Base-by-base conservation (phyloP, 2,329 filamentous ascomycete species). In the Aspergillus floridensis region DNA sequence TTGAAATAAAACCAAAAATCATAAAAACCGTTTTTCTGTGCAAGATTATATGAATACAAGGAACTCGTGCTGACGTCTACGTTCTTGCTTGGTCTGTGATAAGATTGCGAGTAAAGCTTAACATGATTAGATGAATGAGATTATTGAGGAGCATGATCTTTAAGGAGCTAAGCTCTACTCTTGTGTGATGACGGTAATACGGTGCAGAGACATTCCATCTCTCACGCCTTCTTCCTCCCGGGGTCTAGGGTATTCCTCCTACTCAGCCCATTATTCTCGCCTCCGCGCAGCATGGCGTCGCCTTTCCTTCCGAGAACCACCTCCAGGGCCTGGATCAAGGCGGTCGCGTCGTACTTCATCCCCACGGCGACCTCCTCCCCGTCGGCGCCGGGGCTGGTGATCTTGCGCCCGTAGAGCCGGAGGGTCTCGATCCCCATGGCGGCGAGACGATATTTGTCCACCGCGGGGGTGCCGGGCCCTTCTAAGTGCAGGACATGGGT, bases 401-500 rank as follows among this genome's bases (percentile, higher is more conserved):
- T 79, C 61, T 81, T 86, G 38, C 88, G 83, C 2, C 92, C 92
- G 71, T 95, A 93, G 0, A 96, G 79, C 57, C 87, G 82, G 14
- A 96, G 84, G 16, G 87, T 87, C 68, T 92, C 88, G 46, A 98
- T 91, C 0, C 92, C 92, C 63, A 92, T 73, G 19, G 77, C 75
- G 3, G 77, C 77, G 48, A 97, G 79, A 57, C 82, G 82, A 5
- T 82, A 82, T 53, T 81, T 86, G 66, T 96, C 86, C 1, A 96
- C 88, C 3, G 72, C 78, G 0, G 93, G 93, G 22, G 88, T 87
- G 0, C 83, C 84, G 0, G 86, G 82, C 0, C 87, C 88, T 47
- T 93, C 89, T 0, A 96, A 77, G 70, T 96, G 89, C 6, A 97
- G 81, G 14, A 97, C 74, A 72, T 97, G 93, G 6, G 89, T 96